phyloP scores from a whole-genome alignment of 2,329 filamentous ascomycete species.

The Fusarium secorum region DNA sequence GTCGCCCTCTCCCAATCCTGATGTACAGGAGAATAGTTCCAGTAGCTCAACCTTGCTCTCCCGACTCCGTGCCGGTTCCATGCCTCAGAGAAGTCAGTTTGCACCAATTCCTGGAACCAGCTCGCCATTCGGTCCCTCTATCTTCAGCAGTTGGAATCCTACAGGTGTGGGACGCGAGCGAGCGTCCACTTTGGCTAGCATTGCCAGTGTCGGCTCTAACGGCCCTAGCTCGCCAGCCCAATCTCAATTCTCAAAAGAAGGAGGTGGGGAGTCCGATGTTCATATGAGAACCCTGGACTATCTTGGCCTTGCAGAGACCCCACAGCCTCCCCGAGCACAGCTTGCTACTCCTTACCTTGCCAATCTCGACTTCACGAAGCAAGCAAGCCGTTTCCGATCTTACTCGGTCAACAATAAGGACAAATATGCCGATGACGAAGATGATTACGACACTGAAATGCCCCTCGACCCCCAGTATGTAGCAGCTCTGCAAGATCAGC shows the following conservation, averaged over 20 bases:
- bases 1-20: conserved; percentile 65
- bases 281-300: conserved; percentile 93
- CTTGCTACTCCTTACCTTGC: conserved; percentile 79
- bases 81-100: conserved; percentile 86
- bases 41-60: conserved; percentile 80
- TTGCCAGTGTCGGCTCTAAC: conserved; percentile 89
- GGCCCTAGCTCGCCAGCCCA: conserved; percentile 86
- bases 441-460: conserved; percentile 70
- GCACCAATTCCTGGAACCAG: conserved; percentile 61
- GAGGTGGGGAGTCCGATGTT: conserved; percentile 84
- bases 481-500: conserved; percentile 67
- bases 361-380: conserved; percentile 77
- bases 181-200: conserved; percentile 82
- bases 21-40: conserved; percentile 55
- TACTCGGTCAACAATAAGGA: conserved; percentile 99
- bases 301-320: conserved; percentile 91
- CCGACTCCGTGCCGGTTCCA: conserved; percentile 87
- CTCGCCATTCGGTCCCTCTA: conserved; percentile 84
- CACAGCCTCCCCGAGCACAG: conserved; percentile 78
- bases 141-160: conserved; percentile 89
- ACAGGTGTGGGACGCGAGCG: conserved; percentile 74
- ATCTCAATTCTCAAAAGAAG: conserved; percentile 86
- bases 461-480: conserved; percentile 66
- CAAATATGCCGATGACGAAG: conserved; percentile 90
- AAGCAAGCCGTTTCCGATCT: conserved; percentile 88